Percentiles rank a stretch among this genome's conserved stretches.
These are phyloP conservation scores for Tetrahymena elliotti DNA, from an alignment of 73 alveolate species.

Conservation along the genomic window DNA sequence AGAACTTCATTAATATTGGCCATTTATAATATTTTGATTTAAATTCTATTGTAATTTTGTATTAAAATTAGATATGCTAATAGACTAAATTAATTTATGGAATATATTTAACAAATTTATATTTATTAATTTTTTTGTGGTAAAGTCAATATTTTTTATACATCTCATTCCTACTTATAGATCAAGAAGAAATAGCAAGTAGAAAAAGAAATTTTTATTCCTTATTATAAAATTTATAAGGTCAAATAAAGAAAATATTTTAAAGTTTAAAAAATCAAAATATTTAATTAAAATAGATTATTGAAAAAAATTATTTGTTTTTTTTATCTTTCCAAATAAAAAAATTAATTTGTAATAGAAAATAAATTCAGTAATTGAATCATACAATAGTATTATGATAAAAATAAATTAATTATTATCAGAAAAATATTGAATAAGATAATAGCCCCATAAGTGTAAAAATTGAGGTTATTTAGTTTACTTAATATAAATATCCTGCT, in stretches of 20 bases:
- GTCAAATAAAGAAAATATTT: neutral
- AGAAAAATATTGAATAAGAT: neutral
- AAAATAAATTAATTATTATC: neutral
- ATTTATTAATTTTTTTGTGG: neutral
- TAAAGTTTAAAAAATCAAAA: neutral
- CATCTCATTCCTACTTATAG: neutral
- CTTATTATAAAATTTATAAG: no score
- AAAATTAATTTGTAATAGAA: neutral
- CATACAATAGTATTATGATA: neutral
- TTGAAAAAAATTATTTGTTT: neutral
- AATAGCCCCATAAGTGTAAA: neutral
- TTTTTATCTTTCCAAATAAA: no score
- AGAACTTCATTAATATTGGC: neutral
- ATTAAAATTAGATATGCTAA: neutral
- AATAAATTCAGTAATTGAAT: neutral
- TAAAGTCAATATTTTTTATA: neutral
- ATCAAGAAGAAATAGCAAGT: neutral
- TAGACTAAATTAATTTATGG: neutral
- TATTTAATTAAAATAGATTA: no score
- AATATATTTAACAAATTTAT: neutral
- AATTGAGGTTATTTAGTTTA: neutral
- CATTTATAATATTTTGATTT: neutral
- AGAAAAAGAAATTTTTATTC: neutral
- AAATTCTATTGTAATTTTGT: neutral
- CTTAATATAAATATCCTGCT: neutral